Base-by-base conservation (phyloP, 106 monocot genomes). In the Posidonia australis region DNA sequence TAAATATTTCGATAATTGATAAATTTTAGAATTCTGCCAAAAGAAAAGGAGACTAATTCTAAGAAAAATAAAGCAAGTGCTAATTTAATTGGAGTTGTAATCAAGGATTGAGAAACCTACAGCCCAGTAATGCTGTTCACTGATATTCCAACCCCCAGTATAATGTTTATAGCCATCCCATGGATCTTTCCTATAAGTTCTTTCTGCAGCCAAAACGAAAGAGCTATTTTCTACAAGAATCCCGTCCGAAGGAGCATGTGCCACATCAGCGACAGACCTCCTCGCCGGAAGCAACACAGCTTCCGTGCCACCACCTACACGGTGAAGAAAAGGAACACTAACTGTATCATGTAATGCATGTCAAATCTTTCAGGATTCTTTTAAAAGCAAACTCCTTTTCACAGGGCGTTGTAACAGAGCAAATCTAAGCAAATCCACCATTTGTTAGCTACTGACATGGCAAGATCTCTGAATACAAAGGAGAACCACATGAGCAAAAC, bases 71-170 rank as follows among this genome's bases (percentile, higher is more conserved):
- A 4, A 36, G 7, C 2, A 36, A 7, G 36, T 36, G 12, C 11
- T 13, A n/a, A 57, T 57, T 12, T 10, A 62, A 43, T 43, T 41
- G 19, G 18, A 44, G 9, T 21, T 12, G 11, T 13, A 14, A 13
- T 16, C 44, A 27, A 46, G 22, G 17, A 68, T 2, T 3, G 32
- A 69, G 54, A 65, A 62, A 36, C 87, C 77, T 63, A 99, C 98
- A 78, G 98, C 81, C 87, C 87, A 98, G 66, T 99, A 99, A 71
- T 91, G 82, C 13, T 56, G 1, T 9, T 91, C 65, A 36, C 83
- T 91, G 70, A 99, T 91, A 68, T 99, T 91, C 98, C 98, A 99
- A 55, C 98, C 98, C 14, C 85, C 84, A 20, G 60, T 81, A 57
- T 99, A 99, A 23, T 31, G 17, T 24, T 85, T 73, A 79, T 68